Evolutionary conservation across 805 yeast species (phyloP).

Genomic region (Zygotorulaspora sp.): DNA sequence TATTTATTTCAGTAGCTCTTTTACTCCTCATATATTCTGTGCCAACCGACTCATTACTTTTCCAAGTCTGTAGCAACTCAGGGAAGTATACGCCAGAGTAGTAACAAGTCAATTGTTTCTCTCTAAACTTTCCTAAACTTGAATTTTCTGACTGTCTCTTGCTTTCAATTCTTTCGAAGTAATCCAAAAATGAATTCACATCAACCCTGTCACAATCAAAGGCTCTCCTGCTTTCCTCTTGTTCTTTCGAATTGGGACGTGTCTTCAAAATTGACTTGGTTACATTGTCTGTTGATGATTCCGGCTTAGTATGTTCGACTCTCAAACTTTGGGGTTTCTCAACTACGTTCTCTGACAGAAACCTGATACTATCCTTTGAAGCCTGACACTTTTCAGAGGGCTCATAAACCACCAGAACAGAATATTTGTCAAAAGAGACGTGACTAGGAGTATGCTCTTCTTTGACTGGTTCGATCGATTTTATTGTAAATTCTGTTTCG

Average conservation of each 20-base stretch:
- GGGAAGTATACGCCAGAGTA: constrained; percentile 27
- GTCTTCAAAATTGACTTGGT: constrained; percentile 39
- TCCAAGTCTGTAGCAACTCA: constrained; percentile 12
- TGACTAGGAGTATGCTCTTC: constrained; percentile 7
- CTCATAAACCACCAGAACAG: constrained; percentile 28
- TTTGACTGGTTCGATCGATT: not conserved
- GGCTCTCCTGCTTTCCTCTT: constrained; percentile 37
- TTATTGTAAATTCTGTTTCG: not conserved
- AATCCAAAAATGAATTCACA: constrained; percentile 35
- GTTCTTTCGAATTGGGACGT: constrained; percentile 34
- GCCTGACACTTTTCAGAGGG: constrained; percentile 20
- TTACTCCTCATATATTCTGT: constrained; percentile 20
- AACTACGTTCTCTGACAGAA: not conserved
- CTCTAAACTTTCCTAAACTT: constrained; percentile 35
- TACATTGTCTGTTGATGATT: not conserved
- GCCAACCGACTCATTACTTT: constrained; percentile 4
- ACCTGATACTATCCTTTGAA: not conserved
- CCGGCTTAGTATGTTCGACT: not conserved
- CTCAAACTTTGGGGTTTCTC: not conserved
- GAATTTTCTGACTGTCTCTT: constrained; percentile 35
- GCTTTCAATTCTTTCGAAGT: constrained; percentile 37
- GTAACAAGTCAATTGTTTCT: constrained; percentile 38
- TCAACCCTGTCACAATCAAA: constrained; percentile 38
- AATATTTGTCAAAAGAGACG: constrained; percentile 30
- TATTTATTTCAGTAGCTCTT: constrained; percentile 20